Base-by-base conservation (phyloP, 345 rosid species). In the Linum usitatissimum region DNA sequence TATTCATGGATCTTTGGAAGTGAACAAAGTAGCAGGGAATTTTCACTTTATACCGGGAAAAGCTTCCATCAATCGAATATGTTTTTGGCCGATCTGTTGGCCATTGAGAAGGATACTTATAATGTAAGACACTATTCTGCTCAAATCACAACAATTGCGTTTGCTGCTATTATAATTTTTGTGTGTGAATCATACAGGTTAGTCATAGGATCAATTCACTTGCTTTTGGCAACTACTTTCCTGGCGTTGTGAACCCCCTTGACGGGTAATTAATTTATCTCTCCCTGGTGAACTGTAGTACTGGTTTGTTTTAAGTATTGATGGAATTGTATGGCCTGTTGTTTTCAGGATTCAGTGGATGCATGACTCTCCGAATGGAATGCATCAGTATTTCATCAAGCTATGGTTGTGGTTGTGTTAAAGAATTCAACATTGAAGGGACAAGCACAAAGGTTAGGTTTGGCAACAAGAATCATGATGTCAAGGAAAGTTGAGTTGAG, bases 31-130 rank as follows among this genome's bases (percentile, higher is more conserved):
- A 58, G 97, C 97, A n/a, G 99, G 96, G 39, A 90, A 87, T 76
- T 93, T 90, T 70, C 96, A 93, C 71, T 93, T 93, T 83, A 92
- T 97, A 64, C 97, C 97, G 48, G 97, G 70, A 93, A 93, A 79
- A 93, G 99, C 83, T 90, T 93, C 78, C 96, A 87, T 68, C 95
- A 90, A 65, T 79, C 91, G 23, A 86, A 84, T 18, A 85, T 87
- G 66, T 94, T 86, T 67, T 83, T 87, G 45, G 92, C 90, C 58
- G 97, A 90, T 80, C 78, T 83, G 71, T 81, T 86, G 73, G 80
- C 90, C 21, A 83, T 90, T 76, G 92, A 90, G 49, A 84, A 78
- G 80, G 96, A 87, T 61, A 84, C 81, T 68, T 90, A 86, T 64
- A 93, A 93, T 70, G 97, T 93, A 82, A 77, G 88, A 40, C 36